phyloP scores from a whole-genome alignment of 768 basidiomycete genomes.

The Podaxis mareebaensis region DNA sequence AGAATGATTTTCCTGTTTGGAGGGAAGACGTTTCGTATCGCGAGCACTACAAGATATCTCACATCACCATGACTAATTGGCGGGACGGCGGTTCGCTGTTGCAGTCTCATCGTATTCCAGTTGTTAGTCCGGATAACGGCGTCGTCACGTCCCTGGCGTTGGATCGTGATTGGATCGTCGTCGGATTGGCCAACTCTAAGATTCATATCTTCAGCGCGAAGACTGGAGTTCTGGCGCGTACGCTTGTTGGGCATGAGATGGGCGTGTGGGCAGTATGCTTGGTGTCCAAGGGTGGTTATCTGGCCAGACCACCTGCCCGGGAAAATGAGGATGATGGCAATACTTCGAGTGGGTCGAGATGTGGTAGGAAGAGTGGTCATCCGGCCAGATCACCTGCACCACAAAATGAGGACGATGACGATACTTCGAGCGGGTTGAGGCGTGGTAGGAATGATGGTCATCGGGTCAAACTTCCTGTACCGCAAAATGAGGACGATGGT shows the following conservation, averaged over 20 bases:
- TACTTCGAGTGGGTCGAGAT: not conserved
- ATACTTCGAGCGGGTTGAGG: not conserved
- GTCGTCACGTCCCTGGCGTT: constrained; percentile 88
- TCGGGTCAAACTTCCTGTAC: constrained; percentile 1
- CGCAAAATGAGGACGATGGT: not conserved
- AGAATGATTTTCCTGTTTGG: constrained; percentile 8
- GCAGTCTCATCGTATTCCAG: constrained; percentile 57
- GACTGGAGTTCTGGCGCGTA: constrained; percentile 74
- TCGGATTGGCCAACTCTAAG: constrained; percentile 83
- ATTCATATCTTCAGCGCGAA: constrained; percentile 84
- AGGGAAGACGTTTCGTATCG: constrained; percentile 57
- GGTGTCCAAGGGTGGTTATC: constrained; percentile 61
- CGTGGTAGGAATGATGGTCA: constrained; percentile 44
- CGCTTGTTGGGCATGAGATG: constrained; percentile 78
- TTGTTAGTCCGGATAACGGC: constrained; percentile 46
- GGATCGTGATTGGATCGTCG: constrained; percentile 81
- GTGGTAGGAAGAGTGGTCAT: not conserved
- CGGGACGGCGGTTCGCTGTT: constrained; percentile 71
- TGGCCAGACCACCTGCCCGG: constrained; percentile 1
- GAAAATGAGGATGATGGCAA: not conserved
- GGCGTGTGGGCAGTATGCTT: constrained; percentile 95
- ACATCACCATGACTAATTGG: constrained; percentile 79
- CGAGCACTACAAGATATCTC: constrained; percentile 70
- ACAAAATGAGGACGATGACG: constrained; percentile 7
- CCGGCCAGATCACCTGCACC: not conserved